Base-by-base conservation (phyloP, 164 flowering plant species). In the Buxus sempervirens region DNA sequence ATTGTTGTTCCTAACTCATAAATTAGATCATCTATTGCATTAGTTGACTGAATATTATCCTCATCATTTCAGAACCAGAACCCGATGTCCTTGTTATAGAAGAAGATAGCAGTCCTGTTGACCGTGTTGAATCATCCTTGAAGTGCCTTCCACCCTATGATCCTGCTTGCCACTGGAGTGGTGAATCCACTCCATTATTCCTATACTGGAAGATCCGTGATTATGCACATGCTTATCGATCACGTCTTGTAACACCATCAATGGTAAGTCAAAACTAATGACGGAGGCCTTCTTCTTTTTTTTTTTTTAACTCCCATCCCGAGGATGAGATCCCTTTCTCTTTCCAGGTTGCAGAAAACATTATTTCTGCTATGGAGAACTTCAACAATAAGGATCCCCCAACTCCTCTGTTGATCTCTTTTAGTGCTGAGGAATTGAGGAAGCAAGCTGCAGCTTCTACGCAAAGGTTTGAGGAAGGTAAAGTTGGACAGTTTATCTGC, bases 401-500 rank as follows among this genome's bases (percentile, higher is more conserved):
- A 58, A 73, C 81, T 62, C 91, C 91, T 16, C 65, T 88, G 23
- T 75, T 95, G 74, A 77, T 95, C 73, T 81, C 94, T 28, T 92
- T 80, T 78, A 82, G 80, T 74, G 82, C 85, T 22, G 86, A 84
- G 65, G 96, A 89, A 51, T 68, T 95, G 68, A 81, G 89, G 80
- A 90, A 83, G 78, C 97, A 95, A 80, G 97, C 99, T 75, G 90
- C 85, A 73, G 93, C 91, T 77, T 95, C 97, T 56, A 89, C 96
- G 56, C 72, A 70, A 68, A 85, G 98, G 83, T 89, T 89, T 78
- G 84, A 90, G 73, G 94, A 90, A 85, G 98, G 98, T 90, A 86
- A 9, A 62, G 53, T 28, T 53, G 16, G n/a, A n/a, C n/a, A n/a
- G 1, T 66, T 72, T 14, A 20, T 56, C 3, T 25, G 1, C 24